Percentiles rank a stretch among this genome's conserved stretches.
phyloP scores from a whole-genome alignment of 1,139 yeast species.

The Suhomyces choctaworum region DNA sequence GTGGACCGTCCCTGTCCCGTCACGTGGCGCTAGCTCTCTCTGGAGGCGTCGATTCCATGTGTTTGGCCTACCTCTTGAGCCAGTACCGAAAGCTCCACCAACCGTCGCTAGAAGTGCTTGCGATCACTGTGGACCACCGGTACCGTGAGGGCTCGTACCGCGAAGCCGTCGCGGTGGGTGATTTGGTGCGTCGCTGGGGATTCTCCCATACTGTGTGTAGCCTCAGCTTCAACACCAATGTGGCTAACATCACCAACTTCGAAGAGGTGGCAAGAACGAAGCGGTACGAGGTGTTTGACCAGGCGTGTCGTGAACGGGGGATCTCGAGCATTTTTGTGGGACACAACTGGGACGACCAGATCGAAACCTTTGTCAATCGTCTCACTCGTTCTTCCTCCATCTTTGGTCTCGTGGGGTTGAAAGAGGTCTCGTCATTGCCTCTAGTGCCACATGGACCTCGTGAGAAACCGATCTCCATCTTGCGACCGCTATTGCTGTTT shows the following conservation, averaged over 20 bases:
- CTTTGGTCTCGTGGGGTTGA: constrained; percentile 56
- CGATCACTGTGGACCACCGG: constrained; percentile 61
- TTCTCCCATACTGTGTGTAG: constrained; percentile 38
- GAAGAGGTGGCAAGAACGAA: constrained; percentile 59
- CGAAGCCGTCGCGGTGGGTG: constrained; percentile 50
- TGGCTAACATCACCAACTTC: constrained; percentile 36
- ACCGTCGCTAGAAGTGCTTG: constrained; percentile 36
- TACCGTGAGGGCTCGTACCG: constrained; percentile 45
- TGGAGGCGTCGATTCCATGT: constrained; percentile 85
- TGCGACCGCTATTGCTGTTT: constrained; percentile 56
- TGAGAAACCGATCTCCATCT: constrained; percentile 15
- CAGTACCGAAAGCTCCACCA: constrained; percentile 27
- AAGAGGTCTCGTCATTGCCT: constrained; percentile 28
- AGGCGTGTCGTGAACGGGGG: constrained; percentile 32
- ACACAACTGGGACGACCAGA: constrained; percentile 70
- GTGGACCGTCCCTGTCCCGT: background rate
- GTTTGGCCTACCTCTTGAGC: constrained; percentile 50
- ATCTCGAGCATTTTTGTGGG: constrained; percentile 51
- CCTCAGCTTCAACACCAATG: constrained; percentile 33
- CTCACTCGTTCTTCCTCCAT: constrained; percentile 54
- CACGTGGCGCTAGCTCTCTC: constrained; percentile 53
- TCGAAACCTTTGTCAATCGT: constrained; percentile 67
- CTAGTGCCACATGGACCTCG: constrained; percentile 13
- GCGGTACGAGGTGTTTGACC: constrained; percentile 47
- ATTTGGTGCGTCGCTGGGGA: constrained; percentile 37